Evolutionary conservation across 805 yeast genomes (phyloP).

Genomic region (Danielia oregonensis): DNA sequence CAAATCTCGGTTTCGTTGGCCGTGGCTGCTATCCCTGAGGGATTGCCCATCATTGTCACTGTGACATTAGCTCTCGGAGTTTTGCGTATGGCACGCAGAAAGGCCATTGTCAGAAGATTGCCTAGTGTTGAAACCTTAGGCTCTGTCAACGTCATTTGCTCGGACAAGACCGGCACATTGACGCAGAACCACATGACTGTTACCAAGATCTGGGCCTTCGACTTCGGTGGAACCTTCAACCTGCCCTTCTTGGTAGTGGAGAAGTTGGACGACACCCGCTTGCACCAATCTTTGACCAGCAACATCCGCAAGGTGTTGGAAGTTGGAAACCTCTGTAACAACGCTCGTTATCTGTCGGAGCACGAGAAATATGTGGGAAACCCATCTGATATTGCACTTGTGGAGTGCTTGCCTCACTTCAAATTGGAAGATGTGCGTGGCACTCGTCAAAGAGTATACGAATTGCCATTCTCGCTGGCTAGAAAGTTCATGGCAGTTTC

Average conservation of each 20-base stretch:
- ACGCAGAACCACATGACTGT: conserved; percentile 92
- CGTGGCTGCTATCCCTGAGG: conserved; percentile 99
- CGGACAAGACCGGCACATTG: conserved; percentile 88
- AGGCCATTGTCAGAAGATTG: conserved; percentile 89
- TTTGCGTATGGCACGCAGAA: conserved; percentile 89
- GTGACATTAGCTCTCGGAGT: conserved; percentile 97
- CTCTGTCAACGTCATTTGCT: conserved; percentile 87
- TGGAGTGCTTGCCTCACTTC: conserved; percentile 69
- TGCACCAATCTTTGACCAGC: conserved; percentile 44
- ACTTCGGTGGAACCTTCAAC: conserved; percentile 41
- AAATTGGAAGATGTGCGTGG: conserved; percentile 69
- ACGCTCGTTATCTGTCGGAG: conserved; percentile 65
- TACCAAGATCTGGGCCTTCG: conserved; percentile 76
- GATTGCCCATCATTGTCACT: conserved; percentile 95
- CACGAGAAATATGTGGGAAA: conserved; percentile 77
- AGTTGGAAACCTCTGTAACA: conserved; percentile 72
- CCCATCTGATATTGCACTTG: conserved; percentile 90
- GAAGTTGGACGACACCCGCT: conserved; percentile 37
- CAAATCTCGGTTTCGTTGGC: conserved; percentile 96
- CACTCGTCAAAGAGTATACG: conserved; percentile 56
- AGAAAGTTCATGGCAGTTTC: conserved; percentile 91
- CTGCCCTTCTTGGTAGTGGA: conserved; percentile 46
- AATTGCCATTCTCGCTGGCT: conserved; percentile 78
- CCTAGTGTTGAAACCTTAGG: conserved; percentile 96
- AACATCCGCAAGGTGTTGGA: conserved; percentile 57